phyloP scores from a whole-genome alignment of 1,284 basidiomycete genomes.

The Sporisorium exsertum region DNA sequence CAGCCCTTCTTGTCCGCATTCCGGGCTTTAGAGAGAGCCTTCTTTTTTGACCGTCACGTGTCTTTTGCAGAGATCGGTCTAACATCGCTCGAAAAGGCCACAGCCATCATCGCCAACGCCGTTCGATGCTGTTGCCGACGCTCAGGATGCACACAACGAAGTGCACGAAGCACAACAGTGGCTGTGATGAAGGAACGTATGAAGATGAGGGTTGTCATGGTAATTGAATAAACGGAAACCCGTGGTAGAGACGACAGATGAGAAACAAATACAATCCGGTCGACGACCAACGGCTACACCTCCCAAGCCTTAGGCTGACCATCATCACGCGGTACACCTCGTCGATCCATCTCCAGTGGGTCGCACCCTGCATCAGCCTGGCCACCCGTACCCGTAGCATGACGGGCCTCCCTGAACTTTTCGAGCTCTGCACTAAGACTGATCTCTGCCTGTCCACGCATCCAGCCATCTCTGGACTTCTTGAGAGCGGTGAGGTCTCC shows the following conservation, averaged over 20 bases:
- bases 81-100: not conserved
- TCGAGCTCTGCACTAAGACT: constrained; percentile 33
- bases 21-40: constrained; percentile 8
- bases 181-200: not conserved
- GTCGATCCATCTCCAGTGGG: constrained; percentile 59
- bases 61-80: not conserved
- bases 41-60: constrained; percentile 7
- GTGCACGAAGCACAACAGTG: not conserved
- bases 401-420: constrained; percentile 7
- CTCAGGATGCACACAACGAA: not conserved
- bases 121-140: not conserved
- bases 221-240: not conserved
- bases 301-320: constrained; percentile 68
- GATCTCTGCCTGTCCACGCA: constrained; percentile 46
- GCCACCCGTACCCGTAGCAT: constrained; percentile 23
- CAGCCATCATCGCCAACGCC: not conserved
- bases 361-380: constrained; percentile 24
- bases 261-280: not conserved
- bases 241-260: not conserved
- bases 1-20: constrained; percentile 19
- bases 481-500: constrained; percentile 42
- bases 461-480: constrained; percentile 36
- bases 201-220: not conserved
- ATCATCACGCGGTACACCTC: constrained; percentile 61
- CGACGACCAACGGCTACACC: constrained; percentile 34